Percentiles rank a stretch among this genome's conserved stretches.
phyloP scores from a whole-genome alignment of 768 basidiomycete species.

The Lactarius tabidus region DNA sequence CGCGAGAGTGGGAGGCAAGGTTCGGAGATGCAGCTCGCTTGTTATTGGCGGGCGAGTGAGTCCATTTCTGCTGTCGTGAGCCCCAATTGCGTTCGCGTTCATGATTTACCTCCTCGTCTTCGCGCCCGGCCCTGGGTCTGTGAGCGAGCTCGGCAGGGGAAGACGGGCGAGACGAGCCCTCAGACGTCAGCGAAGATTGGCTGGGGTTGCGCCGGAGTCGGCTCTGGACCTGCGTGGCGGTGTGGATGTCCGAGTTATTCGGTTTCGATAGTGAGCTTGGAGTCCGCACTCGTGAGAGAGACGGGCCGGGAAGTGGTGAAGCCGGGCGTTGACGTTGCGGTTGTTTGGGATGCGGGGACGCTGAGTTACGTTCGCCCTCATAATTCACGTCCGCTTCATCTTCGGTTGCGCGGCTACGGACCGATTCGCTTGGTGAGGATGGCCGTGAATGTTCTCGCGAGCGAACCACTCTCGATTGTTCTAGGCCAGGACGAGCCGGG shows the following conservation, averaged over 20 bases:
- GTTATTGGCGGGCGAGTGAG: slow-evolving; percentile 24
- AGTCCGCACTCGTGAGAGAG: not conserved
- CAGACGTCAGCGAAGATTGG: slow-evolving; percentile 23
- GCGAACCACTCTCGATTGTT: slow-evolving; percentile 1
- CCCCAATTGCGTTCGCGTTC: slow-evolving; percentile 70
- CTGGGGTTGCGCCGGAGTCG: slow-evolving; percentile 26
- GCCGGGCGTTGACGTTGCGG: not conserved
- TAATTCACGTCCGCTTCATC: slow-evolving; percentile 9
- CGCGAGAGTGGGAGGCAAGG: slow-evolving; percentile 24
- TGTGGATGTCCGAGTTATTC: slow-evolving; percentile 22
- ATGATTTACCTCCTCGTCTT: slow-evolving; percentile 37
- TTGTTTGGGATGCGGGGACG: not conserved
- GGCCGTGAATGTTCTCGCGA: slow-evolving; percentile 19
- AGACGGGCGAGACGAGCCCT: slow-evolving; percentile 14
- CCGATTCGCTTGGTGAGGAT: slow-evolving; percentile 19
- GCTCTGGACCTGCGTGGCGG: slow-evolving; percentile 35
- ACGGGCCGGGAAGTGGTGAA: slow-evolving; percentile 12
- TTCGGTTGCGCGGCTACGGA: slow-evolving; percentile 11
- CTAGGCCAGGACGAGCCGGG: slow-evolving; percentile 29
- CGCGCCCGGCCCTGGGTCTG: slow-evolving; percentile 31
- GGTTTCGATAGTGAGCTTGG: slow-evolving; percentile 1
- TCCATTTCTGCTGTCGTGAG: slow-evolving; percentile 42
- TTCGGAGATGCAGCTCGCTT: slow-evolving; percentile 22
- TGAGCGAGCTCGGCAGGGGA: slow-evolving; percentile 5
- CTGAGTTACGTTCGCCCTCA: slow-evolving; percentile 5